phyloP scores from a whole-genome alignment of 345 rosid genomes.

The Erysimum cheiranthoides region DNA sequence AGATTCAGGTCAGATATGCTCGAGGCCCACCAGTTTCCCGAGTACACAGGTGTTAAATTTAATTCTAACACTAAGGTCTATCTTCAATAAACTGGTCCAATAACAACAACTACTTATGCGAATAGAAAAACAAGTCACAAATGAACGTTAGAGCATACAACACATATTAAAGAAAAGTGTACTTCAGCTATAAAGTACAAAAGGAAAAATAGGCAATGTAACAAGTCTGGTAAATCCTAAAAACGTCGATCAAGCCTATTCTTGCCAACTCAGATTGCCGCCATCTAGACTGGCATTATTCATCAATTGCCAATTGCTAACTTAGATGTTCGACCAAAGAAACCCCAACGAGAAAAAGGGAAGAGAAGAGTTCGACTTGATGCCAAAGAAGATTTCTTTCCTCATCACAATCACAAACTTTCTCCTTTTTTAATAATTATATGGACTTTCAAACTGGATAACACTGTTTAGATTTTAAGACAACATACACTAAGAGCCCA shows the following conservation, averaged over 20 bases:
- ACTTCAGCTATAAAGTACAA: not conserved
- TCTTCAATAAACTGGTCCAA: not conserved
- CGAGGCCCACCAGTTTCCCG: not conserved
- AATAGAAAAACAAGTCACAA: not conserved
- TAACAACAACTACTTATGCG: not conserved
- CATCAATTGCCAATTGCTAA: not conserved
- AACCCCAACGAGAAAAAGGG: not conserved
- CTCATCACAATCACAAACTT: not conserved
- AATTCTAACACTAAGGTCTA: not conserved
- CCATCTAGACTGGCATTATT: not conserved
- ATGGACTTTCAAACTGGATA: not conserved
- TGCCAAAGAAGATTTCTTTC: not conserved
- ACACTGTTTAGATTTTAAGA: not conserved
- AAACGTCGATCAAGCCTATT: not conserved
- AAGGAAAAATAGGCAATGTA: not conserved
- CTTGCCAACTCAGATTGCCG: slow-evolving; percentile 14
- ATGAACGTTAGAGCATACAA: slow-evolving; percentile 1
- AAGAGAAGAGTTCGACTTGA: not conserved
- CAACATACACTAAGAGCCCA: slow-evolving; percentile 10
- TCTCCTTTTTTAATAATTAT: not conserved
- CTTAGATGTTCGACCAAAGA: not conserved
- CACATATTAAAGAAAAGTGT: not conserved
- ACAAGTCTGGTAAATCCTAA: not conserved
- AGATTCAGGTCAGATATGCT: slow-evolving; percentile 15
- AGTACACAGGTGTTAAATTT: not conserved